Conservation (phyloP, 805 yeast species). For the Nadsonia fulvescens region DNA sequence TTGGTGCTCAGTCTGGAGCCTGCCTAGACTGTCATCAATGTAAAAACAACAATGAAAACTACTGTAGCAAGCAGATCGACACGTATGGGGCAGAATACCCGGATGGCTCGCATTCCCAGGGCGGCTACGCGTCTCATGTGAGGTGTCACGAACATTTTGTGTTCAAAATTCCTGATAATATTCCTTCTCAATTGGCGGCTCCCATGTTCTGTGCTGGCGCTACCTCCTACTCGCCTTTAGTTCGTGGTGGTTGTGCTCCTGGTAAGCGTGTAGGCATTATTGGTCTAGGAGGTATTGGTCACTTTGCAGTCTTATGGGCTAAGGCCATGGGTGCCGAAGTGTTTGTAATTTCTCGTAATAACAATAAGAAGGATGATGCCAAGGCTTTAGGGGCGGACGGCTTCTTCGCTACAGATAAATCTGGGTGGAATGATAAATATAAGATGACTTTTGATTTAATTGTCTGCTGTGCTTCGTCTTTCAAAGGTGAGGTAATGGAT, state of each 20-base stretch:
- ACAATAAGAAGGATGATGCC: conserved; percentile 33
- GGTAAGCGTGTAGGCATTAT: conserved; percentile 39
- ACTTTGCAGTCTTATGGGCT: conserved; percentile 42
- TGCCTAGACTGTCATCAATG: conserved; percentile 51
- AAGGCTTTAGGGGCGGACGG: conserved; percentile 36
- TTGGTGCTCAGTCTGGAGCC: conserved; percentile 51
- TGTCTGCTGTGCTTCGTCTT: conserved; percentile 34
- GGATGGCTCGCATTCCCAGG: conserved; percentile 39
- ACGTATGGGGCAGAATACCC: too few relatives aligned
- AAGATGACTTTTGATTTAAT: conserved; percentile 29
- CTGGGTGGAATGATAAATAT: conserved; percentile 19
- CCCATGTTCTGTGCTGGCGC: conserved; percentile 67
- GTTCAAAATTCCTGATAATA: conserved; percentile 40
- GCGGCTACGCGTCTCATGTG: conserved; percentile 54
- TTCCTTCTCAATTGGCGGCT: conserved; percentile 39
- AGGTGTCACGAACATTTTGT: conserved; percentile 47
- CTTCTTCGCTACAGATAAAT: conserved; percentile 30
- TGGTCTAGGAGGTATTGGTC: conserved; percentile 56
- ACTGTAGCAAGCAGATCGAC: conserved; percentile 27
- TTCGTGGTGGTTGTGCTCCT: conserved; percentile 27
- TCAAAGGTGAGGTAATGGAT: conserved; percentile 30
- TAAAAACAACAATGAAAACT: conserved; percentile 28
- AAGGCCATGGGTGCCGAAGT: conserved; percentile 48
- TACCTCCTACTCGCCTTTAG: conserved; percentile 52
- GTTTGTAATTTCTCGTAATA: conserved; percentile 35